Evolutionary conservation across 371 early-diverging fungal genomes (phyloP).

Genomic region (Mortierella sp.): DNA sequence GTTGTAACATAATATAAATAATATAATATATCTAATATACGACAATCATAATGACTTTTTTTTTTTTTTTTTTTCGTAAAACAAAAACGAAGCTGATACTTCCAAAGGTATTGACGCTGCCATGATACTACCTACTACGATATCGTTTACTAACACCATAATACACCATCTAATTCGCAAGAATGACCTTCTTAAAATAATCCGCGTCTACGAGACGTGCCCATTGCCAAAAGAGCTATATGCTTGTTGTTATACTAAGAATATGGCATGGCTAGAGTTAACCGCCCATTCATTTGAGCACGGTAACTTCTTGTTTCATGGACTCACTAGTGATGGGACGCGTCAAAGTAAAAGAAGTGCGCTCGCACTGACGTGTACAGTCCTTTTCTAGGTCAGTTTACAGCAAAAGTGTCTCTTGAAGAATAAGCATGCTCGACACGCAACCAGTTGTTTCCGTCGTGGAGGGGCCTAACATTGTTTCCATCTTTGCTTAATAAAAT

Average conservation of each 20-base stretch:
- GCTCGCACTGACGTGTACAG: neutral
- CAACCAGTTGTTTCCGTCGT: constrained; percentile 28
- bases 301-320: neutral
- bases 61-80: too few species aligned
- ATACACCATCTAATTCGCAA: neutral
- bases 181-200: neutral
- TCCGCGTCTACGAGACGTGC: neutral
- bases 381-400: neutral
- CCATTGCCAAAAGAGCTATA: neutral
- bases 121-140: too few species aligned
- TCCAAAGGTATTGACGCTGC: neutral
- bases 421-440: constrained; percentile 4
- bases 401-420: neutral
- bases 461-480: constrained; percentile 27
- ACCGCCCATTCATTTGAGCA: neutral
- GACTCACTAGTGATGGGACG: neutral
- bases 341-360: neutral
- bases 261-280: neutral
- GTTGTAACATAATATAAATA: too few species aligned
- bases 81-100: constrained; percentile 1
- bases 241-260: neutral
- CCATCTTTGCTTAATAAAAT: neutral
- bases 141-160: neutral
- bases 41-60: too few species aligned
- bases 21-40: too few species aligned